These are phyloP conservation scores for Rhizodiscina lignyota DNA, from an alignment of 495 filamentous ascomycete genomes.

Conservation along the genomic window DNA sequence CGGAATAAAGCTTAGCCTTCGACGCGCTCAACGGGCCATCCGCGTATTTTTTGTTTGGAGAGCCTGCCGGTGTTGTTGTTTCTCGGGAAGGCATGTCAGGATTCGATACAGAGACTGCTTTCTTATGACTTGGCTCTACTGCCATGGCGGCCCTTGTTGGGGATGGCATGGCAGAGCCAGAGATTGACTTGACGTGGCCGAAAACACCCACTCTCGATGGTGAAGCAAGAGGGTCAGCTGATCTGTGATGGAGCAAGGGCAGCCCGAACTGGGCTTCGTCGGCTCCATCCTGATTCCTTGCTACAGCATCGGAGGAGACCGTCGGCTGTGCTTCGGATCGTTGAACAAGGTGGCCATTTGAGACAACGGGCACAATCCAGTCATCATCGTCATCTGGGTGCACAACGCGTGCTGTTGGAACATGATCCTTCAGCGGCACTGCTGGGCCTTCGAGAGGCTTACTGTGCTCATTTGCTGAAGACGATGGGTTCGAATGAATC, in stretches of 20 bases:
- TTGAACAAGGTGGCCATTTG: no score
- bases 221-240: no score
- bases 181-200: slow-evolving; percentile 35
- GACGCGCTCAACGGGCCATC: slow-evolving; percentile 77
- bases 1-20: slow-evolving; percentile 74
- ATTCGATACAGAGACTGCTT: slow-evolving; percentile 47
- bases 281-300: no score
- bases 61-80: slow-evolving; percentile 52
- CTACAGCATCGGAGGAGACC: no score
- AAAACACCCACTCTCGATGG: slow-evolving; percentile 13
- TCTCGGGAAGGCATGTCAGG: slow-evolving; percentile 30
- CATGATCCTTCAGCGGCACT: neutral
- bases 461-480: no score
- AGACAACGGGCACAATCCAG: slow-evolving; percentile 52
- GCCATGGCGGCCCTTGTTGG: slow-evolving; percentile 19
- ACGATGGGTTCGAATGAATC: no score
- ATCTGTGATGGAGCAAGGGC: no score
- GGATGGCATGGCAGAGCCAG: slow-evolving; percentile 33
- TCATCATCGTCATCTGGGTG: slow-evolving; percentile 44
- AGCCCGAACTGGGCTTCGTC: no score
- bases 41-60: slow-evolving; percentile 43
- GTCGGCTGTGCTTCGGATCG: no score
- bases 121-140: slow-evolving; percentile 30
- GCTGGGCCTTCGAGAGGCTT: no score
- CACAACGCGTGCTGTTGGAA: no score